These are phyloP conservation scores for Penicillium sp. DNA, from an alignment of 2,329 filamentous ascomycete species.

Conservation along the genomic window DNA sequence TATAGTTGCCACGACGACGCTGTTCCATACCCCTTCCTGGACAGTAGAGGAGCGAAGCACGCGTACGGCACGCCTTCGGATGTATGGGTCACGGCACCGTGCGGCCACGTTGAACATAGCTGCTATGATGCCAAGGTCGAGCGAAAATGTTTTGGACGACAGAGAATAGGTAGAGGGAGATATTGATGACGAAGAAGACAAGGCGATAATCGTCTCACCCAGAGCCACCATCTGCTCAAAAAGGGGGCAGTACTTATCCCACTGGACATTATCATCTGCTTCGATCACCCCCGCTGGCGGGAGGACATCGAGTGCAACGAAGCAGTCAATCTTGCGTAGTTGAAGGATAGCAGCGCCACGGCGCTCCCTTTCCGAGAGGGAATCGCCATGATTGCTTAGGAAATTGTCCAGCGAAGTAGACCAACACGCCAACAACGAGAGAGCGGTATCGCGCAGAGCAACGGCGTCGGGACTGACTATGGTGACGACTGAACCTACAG, in stretches of 20 bases:
- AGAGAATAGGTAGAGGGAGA: not conserved
- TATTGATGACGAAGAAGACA: not conserved
- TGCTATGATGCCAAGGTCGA: constrained; percentile 34
- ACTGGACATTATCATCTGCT: constrained; percentile 19
- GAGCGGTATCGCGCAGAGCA: not conserved
- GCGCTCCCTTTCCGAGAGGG: constrained; percentile 1
- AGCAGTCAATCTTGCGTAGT: constrained; percentile 5
- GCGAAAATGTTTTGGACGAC: constrained; percentile 27
- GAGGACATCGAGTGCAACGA: constrained; percentile 10
- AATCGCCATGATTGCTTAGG: not conserved
- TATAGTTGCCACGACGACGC: constrained; percentile 20
- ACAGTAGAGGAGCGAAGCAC: constrained; percentile 26
- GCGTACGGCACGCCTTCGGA: constrained; percentile 31
- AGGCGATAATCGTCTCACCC: constrained; percentile 28
- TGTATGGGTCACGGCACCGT: constrained; percentile 34
- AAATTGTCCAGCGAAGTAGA: constrained; percentile 1
- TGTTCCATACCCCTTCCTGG: constrained; percentile 30
- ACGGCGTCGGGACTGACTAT: not conserved
- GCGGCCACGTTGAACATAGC: constrained; percentile 31
- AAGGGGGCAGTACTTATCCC: constrained; percentile 27
- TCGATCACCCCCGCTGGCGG: constrained; percentile 12
- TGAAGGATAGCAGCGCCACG: constrained; percentile 7
- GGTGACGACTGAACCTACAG: not conserved
- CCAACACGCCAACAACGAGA: constrained; percentile 1
- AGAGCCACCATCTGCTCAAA: constrained; percentile 32